phyloP scores from a whole-genome alignment of 1,284 basidiomycete species.

The Cutaneotrichosporon sp. region DNA sequence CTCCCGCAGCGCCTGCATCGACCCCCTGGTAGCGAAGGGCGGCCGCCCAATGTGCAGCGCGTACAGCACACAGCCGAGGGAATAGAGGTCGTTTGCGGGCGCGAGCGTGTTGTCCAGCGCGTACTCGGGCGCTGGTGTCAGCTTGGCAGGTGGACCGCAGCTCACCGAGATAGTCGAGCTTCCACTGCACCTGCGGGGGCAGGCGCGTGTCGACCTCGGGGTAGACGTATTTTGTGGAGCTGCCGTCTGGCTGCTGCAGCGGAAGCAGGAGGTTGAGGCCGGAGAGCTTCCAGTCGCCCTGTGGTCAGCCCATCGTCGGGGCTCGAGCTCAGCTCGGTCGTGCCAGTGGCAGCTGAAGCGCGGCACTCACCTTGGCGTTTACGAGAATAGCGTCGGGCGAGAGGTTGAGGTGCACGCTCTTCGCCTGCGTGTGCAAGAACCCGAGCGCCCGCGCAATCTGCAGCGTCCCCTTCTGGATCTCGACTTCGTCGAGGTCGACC shows the following conservation, averaged over 20 bases:
- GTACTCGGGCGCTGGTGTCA: slow-evolving; percentile 81
- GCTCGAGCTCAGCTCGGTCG: no score
- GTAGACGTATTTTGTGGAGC: slow-evolving; percentile 78
- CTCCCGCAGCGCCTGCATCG: slow-evolving; percentile 72
- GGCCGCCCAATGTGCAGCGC: slow-evolving; percentile 84
- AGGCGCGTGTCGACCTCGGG: slow-evolving; percentile 81
- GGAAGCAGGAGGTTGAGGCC: slow-evolving; percentile 86
- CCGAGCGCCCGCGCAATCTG: slow-evolving; percentile 90
- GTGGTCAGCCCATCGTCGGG: no score
- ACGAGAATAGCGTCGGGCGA: slow-evolving; percentile 79
- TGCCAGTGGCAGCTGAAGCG: no score
- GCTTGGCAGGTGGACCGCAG: background rate
- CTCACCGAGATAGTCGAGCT: slow-evolving; percentile 91
- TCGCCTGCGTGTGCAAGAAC: slow-evolving; percentile 89
- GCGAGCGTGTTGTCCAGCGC: slow-evolving; percentile 83
- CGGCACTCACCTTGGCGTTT: slow-evolving; percentile 79
- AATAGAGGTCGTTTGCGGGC: slow-evolving; percentile 91
- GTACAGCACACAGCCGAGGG: slow-evolving; percentile 86
- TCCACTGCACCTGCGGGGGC: slow-evolving; percentile 81
- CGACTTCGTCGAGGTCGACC: slow-evolving; percentile 61
- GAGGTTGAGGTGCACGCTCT: slow-evolving; percentile 88
- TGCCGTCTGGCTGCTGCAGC: slow-evolving; percentile 68
- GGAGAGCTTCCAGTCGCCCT: slow-evolving; percentile 98
- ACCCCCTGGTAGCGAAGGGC: slow-evolving; percentile 87
- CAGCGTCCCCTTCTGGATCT: slow-evolving; percentile 96